phyloP scores from a whole-genome alignment of 805 yeast species.

The Debaryomyces hansenii region DNA sequence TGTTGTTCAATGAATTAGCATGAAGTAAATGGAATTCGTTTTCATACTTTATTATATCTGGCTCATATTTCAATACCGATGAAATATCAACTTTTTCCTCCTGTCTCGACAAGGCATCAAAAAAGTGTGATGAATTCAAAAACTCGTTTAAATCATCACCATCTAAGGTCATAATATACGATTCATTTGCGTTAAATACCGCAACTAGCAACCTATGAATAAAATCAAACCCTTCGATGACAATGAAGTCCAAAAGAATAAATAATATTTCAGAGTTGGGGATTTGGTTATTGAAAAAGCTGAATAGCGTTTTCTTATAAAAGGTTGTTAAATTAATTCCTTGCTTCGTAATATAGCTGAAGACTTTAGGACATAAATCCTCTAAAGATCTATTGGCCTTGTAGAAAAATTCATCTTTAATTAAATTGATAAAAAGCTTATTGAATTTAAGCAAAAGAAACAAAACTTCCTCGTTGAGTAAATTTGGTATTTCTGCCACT shows the following conservation, averaged over 20 bases:
- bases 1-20: constrained; percentile 37
- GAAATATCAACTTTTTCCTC: constrained; percentile 8
- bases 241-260: constrained; percentile 32
- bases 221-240: constrained; percentile 42
- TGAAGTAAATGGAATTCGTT: constrained; percentile 39
- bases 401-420: constrained; percentile 36
- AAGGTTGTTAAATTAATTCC: constrained; percentile 30
- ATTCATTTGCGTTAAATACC: constrained; percentile 16
- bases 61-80: constrained; percentile 17
- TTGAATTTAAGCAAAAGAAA: constrained; percentile 35
- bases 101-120: constrained; percentile 1
- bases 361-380: constrained; percentile 25
- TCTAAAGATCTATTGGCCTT: constrained; percentile 37
- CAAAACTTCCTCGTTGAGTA: constrained; percentile 27
- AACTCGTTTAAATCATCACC: constrained; percentile 26
- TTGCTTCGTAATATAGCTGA: constrained; percentile 34
- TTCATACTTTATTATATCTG: constrained; percentile 32
- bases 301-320: constrained; percentile 18
- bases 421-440: constrained; percentile 22
- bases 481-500: constrained; percentile 16
- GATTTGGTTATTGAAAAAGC: constrained; percentile 18
- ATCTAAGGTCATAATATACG: constrained; percentile 14
- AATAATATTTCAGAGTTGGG: constrained; percentile 3
- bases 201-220: constrained; percentile 28
- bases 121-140: constrained; percentile 17